A percentile compares a stretch with the other conserved stretches of the same genome.
Evolutionary conservation across 352 stramenopile species (phyloP).

Genomic region (Saprolegnia diclina): DNA sequence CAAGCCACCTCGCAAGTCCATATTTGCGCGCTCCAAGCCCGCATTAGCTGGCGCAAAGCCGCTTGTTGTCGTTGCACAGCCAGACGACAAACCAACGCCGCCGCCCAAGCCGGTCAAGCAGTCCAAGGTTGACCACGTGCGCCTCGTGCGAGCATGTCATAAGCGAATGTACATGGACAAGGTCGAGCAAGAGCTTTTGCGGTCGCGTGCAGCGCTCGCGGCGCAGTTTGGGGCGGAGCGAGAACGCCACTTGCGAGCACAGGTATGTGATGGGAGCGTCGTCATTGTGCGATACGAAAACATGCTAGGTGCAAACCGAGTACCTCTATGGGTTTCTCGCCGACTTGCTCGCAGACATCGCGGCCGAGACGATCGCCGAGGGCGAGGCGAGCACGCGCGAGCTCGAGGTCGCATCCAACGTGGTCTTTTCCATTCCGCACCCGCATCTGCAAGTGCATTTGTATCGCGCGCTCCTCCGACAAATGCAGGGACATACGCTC

Average conservation of each 20-base stretch:
- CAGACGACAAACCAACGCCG: background rate
- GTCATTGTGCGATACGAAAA: background rate
- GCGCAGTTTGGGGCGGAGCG: conserved; percentile 35
- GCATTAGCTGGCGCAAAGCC: background rate
- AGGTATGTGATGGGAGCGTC: conserved; percentile 21
- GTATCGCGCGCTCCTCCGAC: conserved; percentile 30
- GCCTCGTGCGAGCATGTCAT: conserved; percentile 47
- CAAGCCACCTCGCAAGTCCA: background rate
- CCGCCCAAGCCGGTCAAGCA: conserved; percentile 5
- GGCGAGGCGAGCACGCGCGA: background rate
- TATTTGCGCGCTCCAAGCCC: conserved; percentile 4
- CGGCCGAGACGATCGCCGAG: conserved; percentile 25
- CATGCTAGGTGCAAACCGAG: conserved; percentile 30
- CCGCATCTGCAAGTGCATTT: conserved; percentile 22
- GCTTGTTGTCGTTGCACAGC: background rate
- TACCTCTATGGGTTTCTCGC: conserved; percentile 29
- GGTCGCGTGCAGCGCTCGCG: conserved; percentile 33
- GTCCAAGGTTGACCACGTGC: conserved; percentile 37
- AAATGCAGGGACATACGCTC: conserved; percentile 38
- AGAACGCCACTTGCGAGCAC: no score
- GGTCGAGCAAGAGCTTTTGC: conserved; percentile 42
- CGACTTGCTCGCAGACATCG: conserved; percentile 32
- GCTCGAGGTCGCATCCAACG: conserved; percentile 8
- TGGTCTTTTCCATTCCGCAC: conserved; percentile 20
- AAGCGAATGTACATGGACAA: conserved; percentile 59